phyloP scores from a whole-genome alignment of 352 stramenopile species.

The Phytophthora brassicae region DNA sequence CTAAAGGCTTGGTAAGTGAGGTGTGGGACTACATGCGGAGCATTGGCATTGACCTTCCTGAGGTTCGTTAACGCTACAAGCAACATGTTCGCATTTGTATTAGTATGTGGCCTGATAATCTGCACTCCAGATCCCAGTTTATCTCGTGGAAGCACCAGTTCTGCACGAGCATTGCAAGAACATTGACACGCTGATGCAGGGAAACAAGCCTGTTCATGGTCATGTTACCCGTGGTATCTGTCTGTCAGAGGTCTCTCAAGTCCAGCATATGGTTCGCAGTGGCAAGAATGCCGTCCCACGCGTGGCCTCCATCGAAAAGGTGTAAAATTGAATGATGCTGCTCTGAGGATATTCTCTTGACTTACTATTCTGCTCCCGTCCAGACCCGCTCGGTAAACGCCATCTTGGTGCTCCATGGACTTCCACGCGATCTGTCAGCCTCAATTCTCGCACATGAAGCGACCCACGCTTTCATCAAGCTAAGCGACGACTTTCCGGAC shows the following conservation, averaged over 20 bases:
- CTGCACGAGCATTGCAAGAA: slow-evolving; percentile 52
- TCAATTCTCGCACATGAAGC: slow-evolving; percentile 74
- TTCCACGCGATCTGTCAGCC: slow-evolving; percentile 75
- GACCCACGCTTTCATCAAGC: slow-evolving; percentile 75
- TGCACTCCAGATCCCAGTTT: slow-evolving; percentile 53
- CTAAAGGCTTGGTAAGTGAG: slow-evolving; percentile 47
- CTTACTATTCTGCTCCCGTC: slow-evolving; percentile 1
- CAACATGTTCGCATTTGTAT: neutral
- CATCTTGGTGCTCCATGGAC: slow-evolving; percentile 70
- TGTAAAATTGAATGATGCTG: slow-evolving; percentile 5
- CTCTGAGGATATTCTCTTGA: neutral
- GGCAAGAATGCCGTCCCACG: slow-evolving; percentile 41
- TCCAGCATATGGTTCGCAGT: slow-evolving; percentile 51
- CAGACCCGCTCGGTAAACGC: slow-evolving; percentile 70
- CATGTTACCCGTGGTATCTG: slow-evolving; percentile 57
- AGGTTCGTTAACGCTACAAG: slow-evolving; percentile 25
- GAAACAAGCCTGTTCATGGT: slow-evolving; percentile 33
- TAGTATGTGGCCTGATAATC: neutral
- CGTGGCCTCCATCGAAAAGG: slow-evolving; percentile 54
- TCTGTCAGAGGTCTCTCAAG: slow-evolving; percentile 55
- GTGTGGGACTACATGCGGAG: slow-evolving; percentile 74
- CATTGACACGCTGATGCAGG: slow-evolving; percentile 33
- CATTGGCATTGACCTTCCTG: slow-evolving; percentile 63
- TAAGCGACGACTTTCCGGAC: slow-evolving; percentile 68
- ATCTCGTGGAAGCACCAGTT: slow-evolving; percentile 58